Base-by-base conservation (phyloP, 2,329 filamentous ascomycete species). In the Pyrenochaeta sp. region DNA sequence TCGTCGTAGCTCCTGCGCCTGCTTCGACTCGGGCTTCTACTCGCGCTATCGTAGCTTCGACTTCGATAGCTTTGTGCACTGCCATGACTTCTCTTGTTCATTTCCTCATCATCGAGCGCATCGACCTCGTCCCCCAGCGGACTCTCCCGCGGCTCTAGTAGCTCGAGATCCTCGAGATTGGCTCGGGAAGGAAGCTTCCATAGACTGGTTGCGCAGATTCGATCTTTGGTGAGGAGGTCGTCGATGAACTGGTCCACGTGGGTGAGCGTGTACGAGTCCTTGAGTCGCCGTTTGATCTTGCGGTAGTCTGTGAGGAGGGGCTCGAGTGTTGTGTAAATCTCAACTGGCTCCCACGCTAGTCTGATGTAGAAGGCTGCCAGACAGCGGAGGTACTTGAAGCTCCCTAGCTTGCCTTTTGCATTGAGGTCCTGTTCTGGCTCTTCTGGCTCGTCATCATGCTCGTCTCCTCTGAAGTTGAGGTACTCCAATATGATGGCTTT, bases 291-390 rank as follows among this genome's bases (percentile, higher is more conserved):
- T 70, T 88, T 85, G 71, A 99, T 67, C 74, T 97, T 99, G 58
- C 94, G 79, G 54, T 83, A 81, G 67, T 99, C 94, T 49, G 84
- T 83, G 36, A 99, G 75, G 44, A 89, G 85, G 19, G 90, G 90
- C 75, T 99, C 94, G 29, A 99, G 77, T 11, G 83, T 83, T 44
- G 73, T 74, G 71, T 93, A 96, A 4, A 97, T 86, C 44, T 94
- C 87, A 59, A 87, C 87, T 5, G 90, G 84, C 56, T 86, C 82
- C 66, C 93, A 87, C 13, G 94, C 96, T 60, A 99, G 75, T 9
- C 94, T 81, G n/a, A 96, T 83, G 72, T 99, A 97, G 69, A 99
- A 97, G 1, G 87, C 87, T 0, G 92, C 93, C 53, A 99, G 77
- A 1, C 90, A 92, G 44, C 92, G 85, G 40, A 99, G 77, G 72